Evolutionary conservation across 2,329 filamentous ascomycete species (phyloP), one percentile per base, ranked within the genome.

Genomic region (Sodiomyces alkalinus): DNA sequence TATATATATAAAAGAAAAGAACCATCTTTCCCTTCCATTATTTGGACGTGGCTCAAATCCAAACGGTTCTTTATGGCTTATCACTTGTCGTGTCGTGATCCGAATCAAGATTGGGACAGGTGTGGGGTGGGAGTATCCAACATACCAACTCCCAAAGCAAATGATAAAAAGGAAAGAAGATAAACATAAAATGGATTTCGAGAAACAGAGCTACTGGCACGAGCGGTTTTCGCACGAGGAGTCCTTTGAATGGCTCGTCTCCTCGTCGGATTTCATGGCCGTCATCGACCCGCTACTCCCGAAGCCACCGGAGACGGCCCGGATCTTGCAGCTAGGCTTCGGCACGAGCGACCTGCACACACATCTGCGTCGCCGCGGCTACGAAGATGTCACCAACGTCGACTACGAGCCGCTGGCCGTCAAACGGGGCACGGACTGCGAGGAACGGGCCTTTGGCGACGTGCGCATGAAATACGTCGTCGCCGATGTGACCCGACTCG

Each of bases 301-400:
- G 4, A 10, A 11, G 3, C n/a, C 13, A 9, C 24, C 33, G 8
- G 34, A 33, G 3, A 38, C 42, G 17, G 37, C 49, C 14, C 41
- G 38, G 9, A 54, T 65, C 35, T 49, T 65, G 5, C 56, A 66
- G 23, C 36, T 66, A 3, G 62, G 62, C 30, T 57, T 49, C 24
- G 62, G 62, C 9, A 66, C 60, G 6, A 65, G 60, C 42, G 59
- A 63, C 34, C 40, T 66, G 17, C 60, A 64, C 15, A 60, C 53
- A 36, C 51, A 56, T 34, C 45, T 65, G n/a, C 58, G 62, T 5
- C 33, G 34, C 4, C 42, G 42, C 7, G 60, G 58, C 2, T 59
- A 58, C 34, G n/a, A 29, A 3, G 38, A 58, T 37, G 46, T 66
- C 12, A 58, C 56, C 6, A 66, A 65, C 33, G 41, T 62, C 33